Base-by-base conservation (phyloP, 495 filamentous ascomycete genomes). In the Penicillium coprophilum region DNA sequence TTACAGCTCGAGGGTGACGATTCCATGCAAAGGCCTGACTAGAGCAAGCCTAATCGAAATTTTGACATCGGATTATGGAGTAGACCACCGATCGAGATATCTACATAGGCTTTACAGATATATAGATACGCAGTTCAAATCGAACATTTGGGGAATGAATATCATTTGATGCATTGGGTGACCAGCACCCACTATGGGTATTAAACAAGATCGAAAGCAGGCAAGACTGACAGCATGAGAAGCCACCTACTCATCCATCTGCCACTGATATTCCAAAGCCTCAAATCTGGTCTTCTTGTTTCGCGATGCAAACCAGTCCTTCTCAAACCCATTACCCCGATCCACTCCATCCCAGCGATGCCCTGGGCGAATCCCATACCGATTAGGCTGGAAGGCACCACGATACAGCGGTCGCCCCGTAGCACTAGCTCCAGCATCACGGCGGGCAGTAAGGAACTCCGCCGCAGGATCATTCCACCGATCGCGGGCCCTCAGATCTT, bases 271-370 rank as follows among this genome's bases (percentile, higher is more conserved):
- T 65, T 96, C 89, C 72, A 97, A 67, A 36, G 87, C 82, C 69
- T 87, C 86, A 57, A 85, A 78, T 68, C 88, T 84, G 66, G 82
- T 82, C 71, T 80, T 84, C 67, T 82, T 73, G 73, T 96, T 96
- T 69, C 89, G 76, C 27, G 91, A 89, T 67, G 87, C 86, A 76
- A 97, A 97, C 80, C 90, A 88, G 72, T 97, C 90, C 72, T 83
- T 90, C 78, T 98, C 94, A 67, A 96, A 97, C 40, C 93, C 92
- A 79, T 89, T 98, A 20, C 87, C 80, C 60, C 94, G 79, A 82
- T 98, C 95, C 39, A 98, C 95, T 13, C 95, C 95, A 83, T 99
- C 94, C 94, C 94, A 99, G 63, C 87, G 74, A 77, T 96, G 87
- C 8, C 94, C 95, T 3, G 94, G 94, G 58, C 86, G 75, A 58